Evolutionary conservation across 139 green algal species (phyloP), one percentile per base, ranked within the genome.

Genomic region (Picochlorum sp.): DNA sequence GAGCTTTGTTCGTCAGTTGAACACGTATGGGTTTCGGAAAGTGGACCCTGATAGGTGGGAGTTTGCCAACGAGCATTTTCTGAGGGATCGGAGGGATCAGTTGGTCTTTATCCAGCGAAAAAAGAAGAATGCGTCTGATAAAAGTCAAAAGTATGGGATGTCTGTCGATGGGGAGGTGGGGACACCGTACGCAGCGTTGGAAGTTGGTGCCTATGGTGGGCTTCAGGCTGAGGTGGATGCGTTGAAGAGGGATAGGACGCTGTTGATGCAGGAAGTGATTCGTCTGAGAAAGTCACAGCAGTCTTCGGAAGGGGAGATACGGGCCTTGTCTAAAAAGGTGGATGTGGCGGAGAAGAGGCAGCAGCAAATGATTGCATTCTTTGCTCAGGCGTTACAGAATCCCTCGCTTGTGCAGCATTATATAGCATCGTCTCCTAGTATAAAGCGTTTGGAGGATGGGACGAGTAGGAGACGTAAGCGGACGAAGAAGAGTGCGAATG

Each of bases 21-120:
- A 98, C 70, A 97, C 92, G 16, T 98, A 97, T 69, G 90, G 93
- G 45, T 98, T 98, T 68, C 77, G 89, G 11, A 98, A 98, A 64
- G 80, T 94, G 8, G 85, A 98, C 66, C 90, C 93, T 14, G 93
- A 98, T 74, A 77, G 85, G 4, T 98, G 90, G 90, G 86, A 98
- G 82, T 98, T 98, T 80, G 79, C 88, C n/a, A 97, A 97, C 54
- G 86, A 96, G 49, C 70, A 86, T 61, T 98, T 98, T 57, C 45
- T 92, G 2, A 68, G 82, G 2, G 87, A 79, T 23, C 63, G 69
- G 4, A 72, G 75, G 6, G 87, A 97, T 44, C 73, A 91, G 62
- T 81, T 97, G 51, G 61, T 55, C 6, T 70, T 83, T 16, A 97
- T 97, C 45, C 81, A 92, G 23, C 69, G 91, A 2, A 72, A 86